These are phyloP conservation scores for Gracilariopsis chorda DNA, from an alignment of 23 red algal genomes.

Conservation along the genomic window DNA sequence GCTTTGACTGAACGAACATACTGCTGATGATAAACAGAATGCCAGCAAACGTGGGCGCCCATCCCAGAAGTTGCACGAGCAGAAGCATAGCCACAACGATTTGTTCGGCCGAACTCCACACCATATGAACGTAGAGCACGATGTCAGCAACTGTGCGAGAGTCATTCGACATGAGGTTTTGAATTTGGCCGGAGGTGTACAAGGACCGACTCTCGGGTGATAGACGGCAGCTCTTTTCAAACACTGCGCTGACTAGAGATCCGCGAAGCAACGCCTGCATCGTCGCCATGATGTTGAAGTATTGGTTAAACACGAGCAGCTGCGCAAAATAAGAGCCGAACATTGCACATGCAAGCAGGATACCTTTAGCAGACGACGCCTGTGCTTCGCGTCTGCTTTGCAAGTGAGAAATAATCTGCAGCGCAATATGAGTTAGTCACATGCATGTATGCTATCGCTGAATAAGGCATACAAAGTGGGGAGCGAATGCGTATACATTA, in stretches of 20 bases:
- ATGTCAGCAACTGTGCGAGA: conserved; percentile 64
- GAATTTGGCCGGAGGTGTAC: conserved; percentile 74
- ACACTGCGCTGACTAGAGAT: conserved; percentile 52
- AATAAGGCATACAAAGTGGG: not conserved
- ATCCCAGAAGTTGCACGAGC: conserved; percentile 65
- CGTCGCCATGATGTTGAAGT: conserved; percentile 63
- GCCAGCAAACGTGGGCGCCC: conserved; percentile 61
- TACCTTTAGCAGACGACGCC: not conserved
- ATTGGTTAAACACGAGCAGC: conserved; percentile 67
- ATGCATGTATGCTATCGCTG: not conserved
- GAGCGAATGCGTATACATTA: conserved; percentile 14
- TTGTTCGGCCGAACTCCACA: conserved; percentile 75
- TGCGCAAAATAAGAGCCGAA: conserved; percentile 52
- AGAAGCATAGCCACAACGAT: conserved; percentile 73
- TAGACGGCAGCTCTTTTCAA: conserved; percentile 65
- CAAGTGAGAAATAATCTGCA: conserved; percentile 53
- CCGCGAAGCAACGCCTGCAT: conserved; percentile 35
- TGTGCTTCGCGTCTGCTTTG: conserved; percentile 20
- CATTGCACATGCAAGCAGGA: conserved; percentile 44
- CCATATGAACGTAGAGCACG: conserved; percentile 54
- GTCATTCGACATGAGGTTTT: conserved; percentile 83
- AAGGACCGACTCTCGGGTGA: conserved; percentile 47
- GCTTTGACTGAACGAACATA: conserved; percentile 56
- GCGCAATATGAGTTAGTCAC: no score
- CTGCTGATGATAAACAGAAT: conserved; percentile 48